Evolutionary conservation across 495 filamentous ascomycete genomes (phyloP).

Genomic region (Evansstolkia leycettana): DNA sequence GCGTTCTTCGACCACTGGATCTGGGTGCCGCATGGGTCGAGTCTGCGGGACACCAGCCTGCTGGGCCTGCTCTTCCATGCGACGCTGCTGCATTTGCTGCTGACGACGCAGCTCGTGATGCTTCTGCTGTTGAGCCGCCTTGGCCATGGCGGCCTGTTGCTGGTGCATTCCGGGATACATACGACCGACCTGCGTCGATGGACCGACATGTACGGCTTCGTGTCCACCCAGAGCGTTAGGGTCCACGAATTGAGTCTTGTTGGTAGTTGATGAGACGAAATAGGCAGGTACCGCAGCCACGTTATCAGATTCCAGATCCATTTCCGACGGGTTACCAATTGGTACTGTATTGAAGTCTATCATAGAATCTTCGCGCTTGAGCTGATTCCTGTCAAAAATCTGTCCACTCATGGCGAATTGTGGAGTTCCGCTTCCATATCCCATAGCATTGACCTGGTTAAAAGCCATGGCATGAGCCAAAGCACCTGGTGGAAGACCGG

Average conservation of each 20-base stretch:
- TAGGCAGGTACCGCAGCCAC: conserved; percentile 48
- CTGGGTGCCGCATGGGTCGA: conserved; percentile 38
- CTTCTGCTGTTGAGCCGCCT: conserved; percentile 50
- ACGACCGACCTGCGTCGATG: conserved; percentile 49
- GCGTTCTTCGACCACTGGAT: conserved; percentile 69
- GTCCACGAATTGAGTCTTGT: conserved; percentile 47
- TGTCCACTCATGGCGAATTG: conserved; percentile 34
- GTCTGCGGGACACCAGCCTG: conserved; percentile 18
- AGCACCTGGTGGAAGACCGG: conserved; percentile 70
- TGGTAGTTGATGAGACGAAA: conserved; percentile 23
- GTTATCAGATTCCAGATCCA: conserved; percentile 43
- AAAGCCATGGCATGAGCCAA: conserved; percentile 57
- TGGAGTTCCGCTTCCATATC: conserved; percentile 36
- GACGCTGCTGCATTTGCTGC: conserved; percentile 16
- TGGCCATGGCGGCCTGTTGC: conserved; percentile 71
- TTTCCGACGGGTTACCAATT: conserved; percentile 37
- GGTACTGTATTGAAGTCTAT: conserved; percentile 46
- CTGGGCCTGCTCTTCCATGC: conserved; percentile 20
- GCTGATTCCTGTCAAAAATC: conserved; percentile 30
- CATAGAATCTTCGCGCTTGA: conserved; percentile 37
- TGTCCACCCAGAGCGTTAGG: conserved; percentile 56
- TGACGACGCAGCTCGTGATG: conserved; percentile 20
- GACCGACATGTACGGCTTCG: conserved; percentile 31
- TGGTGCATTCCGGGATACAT: conserved; percentile 87
- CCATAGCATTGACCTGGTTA: conserved; percentile 42